Evolutionary conservation across 73 alveolate species (phyloP), one percentile per base, ranked within the genome.

Genomic region (Paraurostyla sp.): DNA sequence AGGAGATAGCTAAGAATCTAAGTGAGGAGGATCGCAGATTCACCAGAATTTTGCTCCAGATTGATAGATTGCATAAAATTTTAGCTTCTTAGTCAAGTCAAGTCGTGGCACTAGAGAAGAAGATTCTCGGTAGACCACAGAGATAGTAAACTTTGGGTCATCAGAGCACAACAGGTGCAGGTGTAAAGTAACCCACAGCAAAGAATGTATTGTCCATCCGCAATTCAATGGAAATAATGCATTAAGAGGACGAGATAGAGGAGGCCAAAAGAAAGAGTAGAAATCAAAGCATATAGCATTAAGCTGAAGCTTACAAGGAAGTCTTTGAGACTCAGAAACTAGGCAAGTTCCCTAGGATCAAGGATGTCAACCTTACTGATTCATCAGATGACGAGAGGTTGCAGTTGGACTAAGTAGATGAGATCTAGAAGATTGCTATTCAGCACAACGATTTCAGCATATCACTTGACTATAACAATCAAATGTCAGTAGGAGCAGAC

Each of bases 11-110:
- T 25, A 4, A 13, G 15, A 78, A 78, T 49, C 69, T 51, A 23
- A 54, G 35, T 32, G 89, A 78, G 42, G 69, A 54, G 27, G 89
- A 78, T 52, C 22, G 18, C 62, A 51, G 78, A 23, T 54, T 78
- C 78, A 23, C 63, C 6, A 78, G 78, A 54, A 54, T 78, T 38
- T n/a, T 78, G 3, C 57, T 78, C 35, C 46, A 78, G 30, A 51
- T 78, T 42, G 89, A 78, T 30, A 78, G 89, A 54, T 48, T 78
- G 33, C 78, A 51, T 25, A 78, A 78, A 60, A 78, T 78, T 36
- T 32, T 54, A 45, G 69, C 89, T 9, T 29, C 89, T 65, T 38
- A 65, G 41, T 65, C 82, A 2, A 6, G 42, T 36, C 23, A 65
- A 35, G 82, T 65, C 13, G 23, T 65, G 1, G 42, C 23, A 15